Evolutionary conservation across 495 filamentous ascomycete genomes (phyloP), one percentile per base, ranked within the genome.

Genomic region (Aspergillus biplanus): DNA sequence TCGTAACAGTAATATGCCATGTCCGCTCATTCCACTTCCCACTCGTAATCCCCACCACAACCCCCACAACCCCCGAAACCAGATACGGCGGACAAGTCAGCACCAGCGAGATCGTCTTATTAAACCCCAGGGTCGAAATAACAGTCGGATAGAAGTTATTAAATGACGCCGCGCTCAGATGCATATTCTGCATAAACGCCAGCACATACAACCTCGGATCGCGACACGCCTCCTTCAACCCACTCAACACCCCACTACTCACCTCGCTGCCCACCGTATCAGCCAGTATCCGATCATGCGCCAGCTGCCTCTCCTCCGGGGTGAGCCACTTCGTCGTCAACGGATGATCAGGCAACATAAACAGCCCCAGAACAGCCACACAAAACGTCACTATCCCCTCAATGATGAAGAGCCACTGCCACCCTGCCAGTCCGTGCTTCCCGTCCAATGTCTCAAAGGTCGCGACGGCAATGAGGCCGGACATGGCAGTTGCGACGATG

Each of bases 121-220:
- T 76, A 64, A 80, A 85, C 4, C 83, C 83, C 1, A 87, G 74
- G 0, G 79, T 83, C 56, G 78, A 69, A 9, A 85, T 77, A 52
- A 85, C 82, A 27, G 77, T 84, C 0, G 84, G 83, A 74, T 85
- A 86, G 73, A 85, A 82, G 65, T 78, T 78, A 54, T 73, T 80
- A 66, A 78, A 78, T 1, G 37, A 33, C 37, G 18, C 27, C 1
- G 55, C 70, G 37, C 47, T 59, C n/a, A 56, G 37, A 44, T 59
- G 59, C 71, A 63, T 73, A 68, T 57, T 77, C 72, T 48, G 70
- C 65, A 66, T 66, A 32, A 66, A 66, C 21, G 21, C 21, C 21
- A 27, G 21, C 1, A 27, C 21, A 27, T 27, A 27, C 1, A 27
- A 2, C 2, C 21, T 27, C 21, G 21, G 21, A 27, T 27, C 21